Evolutionary conservation across 441 rosid species (phyloP).

Genomic region (Jatropha podagrica): DNA sequence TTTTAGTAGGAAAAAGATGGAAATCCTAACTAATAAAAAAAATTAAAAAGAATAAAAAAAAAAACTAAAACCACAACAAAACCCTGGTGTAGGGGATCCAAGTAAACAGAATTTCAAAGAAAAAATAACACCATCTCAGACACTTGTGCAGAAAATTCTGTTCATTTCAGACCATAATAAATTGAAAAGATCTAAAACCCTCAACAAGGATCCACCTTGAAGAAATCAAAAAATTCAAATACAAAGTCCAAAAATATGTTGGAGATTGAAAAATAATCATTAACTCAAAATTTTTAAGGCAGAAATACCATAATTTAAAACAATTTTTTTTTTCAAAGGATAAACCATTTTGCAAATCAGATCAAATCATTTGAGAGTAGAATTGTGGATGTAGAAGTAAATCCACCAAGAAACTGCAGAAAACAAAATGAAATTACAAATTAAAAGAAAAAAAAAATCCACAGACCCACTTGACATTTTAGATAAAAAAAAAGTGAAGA

Average conservation of each 20-base stretch:
- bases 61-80: conserved; percentile 43
- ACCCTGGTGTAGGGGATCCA: conserved; percentile 37
- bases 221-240: conserved; percentile 12
- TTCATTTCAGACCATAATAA: conserved; percentile 14
- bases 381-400: conserved; percentile 10
- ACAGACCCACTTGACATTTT: conserved; percentile 7
- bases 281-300: not conserved
- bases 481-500: not conserved
- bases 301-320: not conserved
- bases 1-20: not conserved
- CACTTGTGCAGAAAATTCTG: conserved; percentile 15
- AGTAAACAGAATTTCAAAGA: conserved; percentile 10
- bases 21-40: not conserved
- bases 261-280: conserved; percentile 4
- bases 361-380: conserved; percentile 29
- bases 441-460: not conserved
- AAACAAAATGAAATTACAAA: not conserved
- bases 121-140: conserved; percentile 17
- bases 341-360: conserved; percentile 28
- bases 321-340: not conserved
- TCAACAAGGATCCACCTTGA: conserved; percentile 26
- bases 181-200: conserved; percentile 36
- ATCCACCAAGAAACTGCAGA: conserved; percentile 11
- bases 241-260: not conserved
- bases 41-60: not conserved